phyloP scores from a whole-genome alignment of 2,329 filamentous ascomycete genomes.

The Nigrograna mackinnonii region DNA sequence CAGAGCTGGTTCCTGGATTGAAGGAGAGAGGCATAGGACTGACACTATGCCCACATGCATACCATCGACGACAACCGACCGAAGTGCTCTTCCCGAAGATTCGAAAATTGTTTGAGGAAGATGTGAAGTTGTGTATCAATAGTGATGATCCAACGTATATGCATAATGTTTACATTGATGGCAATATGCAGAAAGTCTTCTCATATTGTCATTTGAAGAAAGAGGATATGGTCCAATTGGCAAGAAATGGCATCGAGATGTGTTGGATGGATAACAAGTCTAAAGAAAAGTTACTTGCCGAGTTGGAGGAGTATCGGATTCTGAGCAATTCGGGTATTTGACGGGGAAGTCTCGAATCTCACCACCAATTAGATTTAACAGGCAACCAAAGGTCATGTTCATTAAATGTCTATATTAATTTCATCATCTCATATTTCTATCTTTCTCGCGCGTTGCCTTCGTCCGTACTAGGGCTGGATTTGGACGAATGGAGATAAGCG shows the following conservation, averaged over 20 bases:
- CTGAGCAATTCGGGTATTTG: constrained; percentile 1
- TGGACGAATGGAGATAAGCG: too few relatives aligned
- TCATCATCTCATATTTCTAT: too few relatives aligned
- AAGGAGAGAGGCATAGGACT: constrained; percentile 37
- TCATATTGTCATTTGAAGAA: constrained; percentile 46
- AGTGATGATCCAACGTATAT: constrained; percentile 56
- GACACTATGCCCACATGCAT: constrained; percentile 48
- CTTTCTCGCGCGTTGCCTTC: too few relatives aligned
- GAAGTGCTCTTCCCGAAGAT: constrained; percentile 51
- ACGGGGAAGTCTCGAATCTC: too few relatives aligned
- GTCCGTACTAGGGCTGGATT: too few relatives aligned
- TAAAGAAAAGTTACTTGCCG: constrained; percentile 28
- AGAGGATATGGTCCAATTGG: constrained; percentile 47
- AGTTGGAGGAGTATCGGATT: constrained; percentile 8
- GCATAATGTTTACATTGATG: constrained; percentile 54
- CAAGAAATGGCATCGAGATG: constrained; percentile 49
- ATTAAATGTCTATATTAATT: too few relatives aligned
- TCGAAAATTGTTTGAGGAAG: constrained; percentile 46
- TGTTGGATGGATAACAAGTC: constrained; percentile 49
- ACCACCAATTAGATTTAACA: too few relatives aligned
- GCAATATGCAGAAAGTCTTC: constrained; percentile 51
- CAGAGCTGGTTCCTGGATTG: constrained; percentile 37
- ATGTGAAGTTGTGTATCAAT: constrained; percentile 52
- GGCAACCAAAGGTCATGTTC: too few relatives aligned
- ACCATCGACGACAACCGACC: constrained; percentile 46